Evolutionary conservation across 2,329 filamentous ascomycete genomes (phyloP), one percentile per base, ranked within the genome.

Genomic region (Xylaria sp.): DNA sequence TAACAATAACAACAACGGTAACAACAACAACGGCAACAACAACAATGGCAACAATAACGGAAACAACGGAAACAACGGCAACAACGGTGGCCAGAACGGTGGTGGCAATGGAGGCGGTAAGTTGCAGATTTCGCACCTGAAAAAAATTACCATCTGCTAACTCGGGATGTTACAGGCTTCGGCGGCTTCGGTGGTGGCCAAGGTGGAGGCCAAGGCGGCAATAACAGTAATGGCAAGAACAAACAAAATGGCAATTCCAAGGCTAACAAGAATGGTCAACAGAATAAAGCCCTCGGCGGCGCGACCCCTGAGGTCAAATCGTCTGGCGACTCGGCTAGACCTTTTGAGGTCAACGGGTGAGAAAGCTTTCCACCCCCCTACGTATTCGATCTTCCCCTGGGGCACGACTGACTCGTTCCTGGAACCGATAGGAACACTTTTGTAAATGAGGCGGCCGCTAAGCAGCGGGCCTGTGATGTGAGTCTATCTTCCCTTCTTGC

Each of bases 401-500:
- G 66, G 67, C 78, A 53, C 21, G 17, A 50, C 55, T 61, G 18
- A 61, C 49, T 20, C 44, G n/a, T 22, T 8, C 37, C 37, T 2
- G 43, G 61, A n/a, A n/a, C n/a, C n/a, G n/a, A n/a, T n/a, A n/a
- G 67, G 18, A 73, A 75, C 73, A 84, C 75, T 37, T 88, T 89
- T 66, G 78, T 79, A 38, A 80, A 80, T 66, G 67, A 80, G 60
- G 71, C 67, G 2, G 80, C 78, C 8, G 86, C 86, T 18, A 71
- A 80, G 39, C 79, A 86, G 70, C 77, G 86, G 43, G 79, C 83
- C 34, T 89, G 86, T 66, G 78, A 84, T 56, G 59, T 60, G 18
- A 57, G 57, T 54, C 44, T 40, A 9, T 39, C n/a, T 13, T 20
- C 18, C 53, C 54, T 44, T 52, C 38, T 5, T 34, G 48, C 1